phyloP scores from a whole-genome alignment of 1,139 yeast genomes.

The Saccharomyces hybrid region DNA sequence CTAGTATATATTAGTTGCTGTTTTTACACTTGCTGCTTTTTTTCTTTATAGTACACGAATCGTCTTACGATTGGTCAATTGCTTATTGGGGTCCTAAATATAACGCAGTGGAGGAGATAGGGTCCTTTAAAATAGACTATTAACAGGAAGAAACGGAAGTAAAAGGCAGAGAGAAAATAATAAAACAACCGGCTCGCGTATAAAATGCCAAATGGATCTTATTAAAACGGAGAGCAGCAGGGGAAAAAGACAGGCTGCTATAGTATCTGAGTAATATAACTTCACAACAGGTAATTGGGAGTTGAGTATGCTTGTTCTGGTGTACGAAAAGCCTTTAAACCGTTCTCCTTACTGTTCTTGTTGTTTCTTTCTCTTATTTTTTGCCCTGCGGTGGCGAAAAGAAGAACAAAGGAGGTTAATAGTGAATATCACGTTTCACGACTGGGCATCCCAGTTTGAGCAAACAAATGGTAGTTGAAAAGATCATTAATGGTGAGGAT shows the following conservation, averaged over 20 bases:
- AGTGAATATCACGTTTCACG: not conserved
- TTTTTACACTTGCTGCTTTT: conserved; percentile 1
- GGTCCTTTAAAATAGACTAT: not conserved
- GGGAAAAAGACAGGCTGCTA: not conserved
- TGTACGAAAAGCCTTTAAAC: not conserved
- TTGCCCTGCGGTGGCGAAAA: not conserved
- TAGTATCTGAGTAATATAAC: not conserved
- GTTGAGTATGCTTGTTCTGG: not conserved
- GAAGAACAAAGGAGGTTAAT: not conserved
- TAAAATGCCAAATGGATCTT: not conserved
- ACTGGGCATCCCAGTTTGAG: not conserved
- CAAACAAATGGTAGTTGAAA: not conserved
- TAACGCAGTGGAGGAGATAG: not conserved
- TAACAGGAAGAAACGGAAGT: not conserved
- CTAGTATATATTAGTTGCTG: not conserved
- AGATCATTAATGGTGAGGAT: not conserved
- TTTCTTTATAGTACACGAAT: not conserved
- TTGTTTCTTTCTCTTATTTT: not conserved
- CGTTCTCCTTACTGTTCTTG: not conserved
- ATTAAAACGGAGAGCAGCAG: not conserved
- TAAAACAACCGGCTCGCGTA: not conserved
- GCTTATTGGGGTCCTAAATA: not conserved
- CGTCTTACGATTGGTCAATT: not conserved
- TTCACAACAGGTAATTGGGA: not conserved
- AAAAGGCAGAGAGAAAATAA: not conserved